These are phyloP conservation scores for Xerocomus alliaceus DNA, from an alignment of 1,284 basidiomycete species.

Conservation along the genomic window DNA sequence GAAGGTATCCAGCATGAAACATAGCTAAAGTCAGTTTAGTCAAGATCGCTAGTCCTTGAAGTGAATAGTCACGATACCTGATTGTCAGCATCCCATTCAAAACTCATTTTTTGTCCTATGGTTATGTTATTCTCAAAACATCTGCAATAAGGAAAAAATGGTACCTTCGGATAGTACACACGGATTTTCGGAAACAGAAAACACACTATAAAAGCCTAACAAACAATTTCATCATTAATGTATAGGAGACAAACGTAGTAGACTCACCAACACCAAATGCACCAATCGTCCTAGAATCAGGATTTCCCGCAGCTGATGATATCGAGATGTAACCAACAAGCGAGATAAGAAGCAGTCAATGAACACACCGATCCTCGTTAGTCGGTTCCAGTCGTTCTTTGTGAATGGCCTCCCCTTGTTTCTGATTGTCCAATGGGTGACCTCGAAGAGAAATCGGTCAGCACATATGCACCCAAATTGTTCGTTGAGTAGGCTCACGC, in stretches of 20 bases:
- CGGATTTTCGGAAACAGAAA: not conserved
- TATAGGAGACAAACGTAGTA: not conserved
- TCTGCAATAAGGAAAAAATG: not conserved
- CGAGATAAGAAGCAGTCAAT: not conserved
- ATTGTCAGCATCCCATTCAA: not conserved
- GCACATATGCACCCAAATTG: not conserved
- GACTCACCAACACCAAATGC: not conserved
- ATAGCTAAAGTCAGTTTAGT: not conserved
- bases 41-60: not conserved
- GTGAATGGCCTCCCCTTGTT: not conserved
- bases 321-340: not conserved
- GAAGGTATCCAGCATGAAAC: not conserved
- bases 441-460: not conserved
- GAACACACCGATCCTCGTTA: not conserved
- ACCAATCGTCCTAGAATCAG: not conserved
- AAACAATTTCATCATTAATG: not conserved
- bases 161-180: not conserved
- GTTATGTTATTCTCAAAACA: not conserved
- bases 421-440: not conserved
- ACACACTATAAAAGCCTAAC: not conserved
- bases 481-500: not conserved
- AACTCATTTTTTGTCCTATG: not conserved
- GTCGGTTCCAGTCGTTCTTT: not conserved
- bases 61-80: not conserved
- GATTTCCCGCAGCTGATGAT: not conserved